Evolutionary conservation across 2,329 filamentous ascomycete genomes (phyloP).

Genomic region (Metarhizium brunneum): DNA sequence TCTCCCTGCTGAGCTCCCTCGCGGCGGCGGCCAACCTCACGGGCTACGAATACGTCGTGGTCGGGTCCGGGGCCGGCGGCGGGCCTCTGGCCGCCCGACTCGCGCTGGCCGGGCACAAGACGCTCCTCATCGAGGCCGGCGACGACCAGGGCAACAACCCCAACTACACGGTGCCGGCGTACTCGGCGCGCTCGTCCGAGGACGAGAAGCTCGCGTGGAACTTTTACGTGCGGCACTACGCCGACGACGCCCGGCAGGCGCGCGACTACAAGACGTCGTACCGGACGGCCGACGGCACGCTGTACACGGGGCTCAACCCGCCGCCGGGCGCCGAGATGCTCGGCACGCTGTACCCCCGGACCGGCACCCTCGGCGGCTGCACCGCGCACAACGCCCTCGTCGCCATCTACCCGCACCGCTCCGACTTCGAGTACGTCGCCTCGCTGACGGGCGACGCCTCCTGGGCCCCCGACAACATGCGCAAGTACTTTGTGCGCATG

Average conservation of each 20-base stretch:
- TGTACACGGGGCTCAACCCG: conserved; percentile 34
- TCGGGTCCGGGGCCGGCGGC: conserved; percentile 53
- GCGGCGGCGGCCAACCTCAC: neutral
- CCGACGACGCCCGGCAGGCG: conserved; percentile 40
- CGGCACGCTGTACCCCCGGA: conserved; percentile 37
- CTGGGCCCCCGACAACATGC: conserved; percentile 51
- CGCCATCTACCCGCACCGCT: conserved; percentile 46
- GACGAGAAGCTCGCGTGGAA: conserved; percentile 50
- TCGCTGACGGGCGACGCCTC: conserved; percentile 49
- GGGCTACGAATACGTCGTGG: conserved; percentile 47
- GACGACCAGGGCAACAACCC: conserved; percentile 41
- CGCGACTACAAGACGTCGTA: conserved; percentile 52
- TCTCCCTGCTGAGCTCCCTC: conserved; percentile 17
- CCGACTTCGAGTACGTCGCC: conserved; percentile 50
- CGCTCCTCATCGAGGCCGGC: conserved; percentile 52
- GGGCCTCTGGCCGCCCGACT: conserved; percentile 49
- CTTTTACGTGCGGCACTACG: conserved; percentile 55
- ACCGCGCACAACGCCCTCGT: conserved; percentile 54
- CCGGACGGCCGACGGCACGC: conserved; percentile 35
- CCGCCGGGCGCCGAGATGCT: conserved; percentile 29
- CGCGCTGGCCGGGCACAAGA: conserved; percentile 48
- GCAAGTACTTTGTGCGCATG: conserved; percentile 45
- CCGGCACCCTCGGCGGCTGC: conserved; percentile 38
- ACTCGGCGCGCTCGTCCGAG: conserved; percentile 32
- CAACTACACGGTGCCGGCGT: conserved; percentile 45